Conservation (phyloP, 2,329 filamentous ascomycete species). For the Alternaria panax region DNA sequence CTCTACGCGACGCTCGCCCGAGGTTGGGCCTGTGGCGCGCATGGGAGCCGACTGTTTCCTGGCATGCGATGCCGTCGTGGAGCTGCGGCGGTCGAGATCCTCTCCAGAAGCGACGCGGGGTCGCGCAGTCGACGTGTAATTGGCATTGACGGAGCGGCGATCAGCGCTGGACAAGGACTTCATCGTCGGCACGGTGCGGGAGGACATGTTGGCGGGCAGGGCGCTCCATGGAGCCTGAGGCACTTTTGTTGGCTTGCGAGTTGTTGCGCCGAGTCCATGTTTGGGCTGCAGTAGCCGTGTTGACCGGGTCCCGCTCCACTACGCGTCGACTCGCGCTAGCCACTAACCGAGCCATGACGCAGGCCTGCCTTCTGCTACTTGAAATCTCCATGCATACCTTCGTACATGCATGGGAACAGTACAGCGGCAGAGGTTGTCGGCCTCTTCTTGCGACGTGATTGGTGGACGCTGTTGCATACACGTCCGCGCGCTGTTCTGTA, state of each 20-base stretch:
- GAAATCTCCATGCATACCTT: too few species aligned
- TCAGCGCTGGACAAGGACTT: conserved; percentile 44
- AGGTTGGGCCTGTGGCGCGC: conserved; percentile 19
- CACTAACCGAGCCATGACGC: conserved; percentile 26
- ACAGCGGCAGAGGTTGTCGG: too few species aligned
- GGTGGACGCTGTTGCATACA: too few species aligned
- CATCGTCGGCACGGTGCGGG: conserved; percentile 40
- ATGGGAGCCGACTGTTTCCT: conserved; percentile 39
- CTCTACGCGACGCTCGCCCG: conserved; percentile 45
- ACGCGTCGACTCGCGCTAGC: conserved; percentile 23
- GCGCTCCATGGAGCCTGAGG: conserved; percentile 36
- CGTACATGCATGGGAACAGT: too few species aligned
- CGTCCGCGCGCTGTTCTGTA: too few species aligned
- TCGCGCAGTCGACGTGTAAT: conserved; percentile 43
- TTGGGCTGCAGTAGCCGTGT: conserved; percentile 30
- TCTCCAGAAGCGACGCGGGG: conserved; percentile 49
- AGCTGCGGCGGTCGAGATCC: conserved; percentile 38
- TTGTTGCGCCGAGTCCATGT: conserved; percentile 24
- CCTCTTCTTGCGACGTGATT: not conserved
- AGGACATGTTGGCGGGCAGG: conserved; percentile 39
- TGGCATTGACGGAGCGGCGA: conserved; percentile 41
- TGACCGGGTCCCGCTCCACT: conserved; percentile 25
- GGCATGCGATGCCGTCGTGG: conserved; percentile 35
- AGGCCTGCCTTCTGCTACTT: too few species aligned
- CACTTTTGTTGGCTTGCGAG: conserved; percentile 24